Conservation (phyloP, 306 rosid species). For the Cucurbita ficifolia region DNA sequence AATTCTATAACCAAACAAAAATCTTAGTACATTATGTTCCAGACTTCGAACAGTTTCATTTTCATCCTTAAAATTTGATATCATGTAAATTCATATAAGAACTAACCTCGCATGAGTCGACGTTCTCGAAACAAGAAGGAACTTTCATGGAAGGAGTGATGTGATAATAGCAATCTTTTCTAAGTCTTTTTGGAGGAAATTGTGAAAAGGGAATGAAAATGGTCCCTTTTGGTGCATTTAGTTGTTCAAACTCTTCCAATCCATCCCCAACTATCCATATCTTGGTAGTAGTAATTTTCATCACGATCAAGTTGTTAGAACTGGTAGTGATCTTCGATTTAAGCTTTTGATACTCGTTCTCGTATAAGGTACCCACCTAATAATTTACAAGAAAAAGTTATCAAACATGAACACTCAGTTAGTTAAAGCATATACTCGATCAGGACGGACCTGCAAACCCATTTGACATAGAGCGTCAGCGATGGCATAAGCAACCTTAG, state of each 20-base stretch:
- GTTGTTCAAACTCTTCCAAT: constrained; percentile 32
- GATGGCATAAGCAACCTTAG: constrained; percentile 53
- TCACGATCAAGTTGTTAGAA: constrained; percentile 20
- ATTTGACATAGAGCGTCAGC: constrained; percentile 33
- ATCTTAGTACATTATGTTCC: background rate
- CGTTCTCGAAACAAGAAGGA: constrained; percentile 38
- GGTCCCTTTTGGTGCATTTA: constrained; percentile 49
- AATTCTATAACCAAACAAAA: constrained; percentile 13
- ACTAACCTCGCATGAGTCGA: constrained; percentile 72
- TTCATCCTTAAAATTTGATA: no score
- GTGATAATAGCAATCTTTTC: constrained; percentile 53
- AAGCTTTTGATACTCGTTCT: constrained; percentile 17
- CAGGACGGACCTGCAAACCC: constrained; percentile 19
- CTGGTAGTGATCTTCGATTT: background rate
- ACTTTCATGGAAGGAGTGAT: constrained; percentile 55
- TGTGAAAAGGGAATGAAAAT: constrained; percentile 59
- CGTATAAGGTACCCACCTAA: constrained; percentile 22
- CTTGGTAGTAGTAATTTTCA: constrained; percentile 27
- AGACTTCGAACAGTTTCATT: background rate
- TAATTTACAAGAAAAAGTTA: background rate
- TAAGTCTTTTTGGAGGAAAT: constrained; percentile 44
- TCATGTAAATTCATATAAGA: no score
- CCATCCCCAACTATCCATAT: constrained; percentile 67
- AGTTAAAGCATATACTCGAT: no score
- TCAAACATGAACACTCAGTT: background rate